Evolutionary conservation across 768 basidiomycete genomes (phyloP).

Genomic region (Rhodotorula graminis): DNA sequence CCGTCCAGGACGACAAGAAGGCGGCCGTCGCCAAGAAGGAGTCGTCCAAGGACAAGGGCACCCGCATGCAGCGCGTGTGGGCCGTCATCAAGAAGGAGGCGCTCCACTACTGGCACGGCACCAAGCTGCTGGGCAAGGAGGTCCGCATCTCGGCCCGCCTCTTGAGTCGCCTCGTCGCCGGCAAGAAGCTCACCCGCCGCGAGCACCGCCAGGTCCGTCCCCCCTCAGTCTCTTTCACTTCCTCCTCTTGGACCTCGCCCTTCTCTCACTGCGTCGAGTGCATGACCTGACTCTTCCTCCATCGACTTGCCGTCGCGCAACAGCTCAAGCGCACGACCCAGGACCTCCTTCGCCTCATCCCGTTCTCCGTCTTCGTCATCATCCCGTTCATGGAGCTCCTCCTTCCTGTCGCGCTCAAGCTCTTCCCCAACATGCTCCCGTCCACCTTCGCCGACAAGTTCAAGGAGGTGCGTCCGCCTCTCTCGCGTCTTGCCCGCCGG

Average conservation of each 20-base stretch:
- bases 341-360: conserved; percentile 85
- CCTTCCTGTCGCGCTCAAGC: conserved; percentile 87
- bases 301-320: too few relatives aligned
- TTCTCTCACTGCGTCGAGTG: too few relatives aligned
- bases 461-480: conserved; percentile 61
- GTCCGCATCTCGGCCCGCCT: conserved; percentile 81
- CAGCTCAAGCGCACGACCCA: conserved; percentile 89
- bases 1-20: conserved; percentile 10
- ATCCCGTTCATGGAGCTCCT: conserved; percentile 98
- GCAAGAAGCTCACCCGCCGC: conserved; percentile 81
- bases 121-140: conserved; percentile 88
- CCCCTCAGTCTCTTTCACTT: neutral
- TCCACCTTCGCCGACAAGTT: conserved; percentile 98
- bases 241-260: neutral
- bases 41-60: conserved; percentile 21
- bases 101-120: conserved; percentile 92
- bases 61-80: conserved; percentile 61
- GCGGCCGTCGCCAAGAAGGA: conserved; percentile 26
- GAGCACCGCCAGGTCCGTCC: conserved; percentile 78
- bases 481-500: too few relatives aligned
- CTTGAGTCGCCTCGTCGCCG: conserved; percentile 87
- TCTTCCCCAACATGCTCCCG: conserved; percentile 98
- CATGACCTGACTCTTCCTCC: too few relatives aligned
- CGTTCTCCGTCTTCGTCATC: conserved; percentile 88
- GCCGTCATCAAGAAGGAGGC: conserved; percentile 92